phyloP scores from a whole-genome alignment of 2,329 filamentous ascomycete species.

The Stachybotrys chlorohalonatus region DNA sequence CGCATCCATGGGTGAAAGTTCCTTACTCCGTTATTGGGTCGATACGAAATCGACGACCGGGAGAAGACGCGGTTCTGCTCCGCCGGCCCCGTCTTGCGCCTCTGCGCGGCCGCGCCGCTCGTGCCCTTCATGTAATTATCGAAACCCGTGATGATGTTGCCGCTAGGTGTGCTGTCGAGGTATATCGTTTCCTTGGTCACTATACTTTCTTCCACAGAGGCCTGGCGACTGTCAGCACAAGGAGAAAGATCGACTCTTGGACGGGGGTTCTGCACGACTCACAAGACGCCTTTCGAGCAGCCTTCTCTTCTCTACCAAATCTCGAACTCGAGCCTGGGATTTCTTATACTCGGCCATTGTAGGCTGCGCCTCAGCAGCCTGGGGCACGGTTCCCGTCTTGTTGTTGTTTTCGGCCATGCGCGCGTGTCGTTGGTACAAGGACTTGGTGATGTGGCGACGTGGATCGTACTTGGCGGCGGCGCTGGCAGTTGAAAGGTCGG shows the following conservation, averaged over 20 bases:
- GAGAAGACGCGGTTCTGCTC: constrained; percentile 71
- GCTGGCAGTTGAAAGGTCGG: too few relatives aligned
- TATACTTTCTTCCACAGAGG: constrained; percentile 65
- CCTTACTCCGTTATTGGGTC: constrained; percentile 29
- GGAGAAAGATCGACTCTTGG: neutral
- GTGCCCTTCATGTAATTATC: constrained; percentile 95
- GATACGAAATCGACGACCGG: constrained; percentile 53
- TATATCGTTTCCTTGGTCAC: constrained; percentile 77
- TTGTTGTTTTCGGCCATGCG: constrained; percentile 25
- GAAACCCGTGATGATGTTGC: constrained; percentile 96
- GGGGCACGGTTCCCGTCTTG: constrained; percentile 10
- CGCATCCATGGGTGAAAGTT: neutral
- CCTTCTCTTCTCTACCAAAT: constrained; percentile 35
- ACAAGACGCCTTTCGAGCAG: constrained; percentile 28
- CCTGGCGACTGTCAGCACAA: constrained; percentile 15
- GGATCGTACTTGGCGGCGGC: too few relatives aligned
- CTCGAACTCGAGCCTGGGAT: constrained; percentile 37
- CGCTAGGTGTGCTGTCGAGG: constrained; percentile 77
- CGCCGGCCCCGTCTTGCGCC: constrained; percentile 54
- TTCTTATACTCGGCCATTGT: constrained; percentile 40
- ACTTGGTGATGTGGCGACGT: too few relatives aligned
- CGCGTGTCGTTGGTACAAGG: neutral
- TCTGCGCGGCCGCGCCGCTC: constrained; percentile 50
- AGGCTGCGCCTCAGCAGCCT: constrained; percentile 16
- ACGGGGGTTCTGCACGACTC: constrained; percentile 4